These are phyloP conservation scores for Hyphopichia pseudoburtonii DNA, from an alignment of 1,139 yeast species.

Conservation along the genomic window DNA sequence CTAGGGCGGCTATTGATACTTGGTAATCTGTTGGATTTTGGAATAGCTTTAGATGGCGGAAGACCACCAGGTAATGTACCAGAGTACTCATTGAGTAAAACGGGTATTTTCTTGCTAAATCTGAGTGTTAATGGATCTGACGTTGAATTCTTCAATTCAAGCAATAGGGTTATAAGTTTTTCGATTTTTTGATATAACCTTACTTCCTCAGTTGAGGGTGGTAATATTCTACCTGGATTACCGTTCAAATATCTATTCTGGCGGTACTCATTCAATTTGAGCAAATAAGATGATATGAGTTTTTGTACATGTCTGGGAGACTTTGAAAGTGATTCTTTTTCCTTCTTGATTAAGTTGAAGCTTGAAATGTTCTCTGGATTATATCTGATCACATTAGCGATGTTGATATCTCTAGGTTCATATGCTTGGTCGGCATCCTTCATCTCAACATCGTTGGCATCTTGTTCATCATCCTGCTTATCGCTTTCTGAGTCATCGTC, in stretches of 20 bases:
- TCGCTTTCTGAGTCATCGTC: constrained; percentile 8
- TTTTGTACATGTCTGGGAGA: constrained; percentile 41
- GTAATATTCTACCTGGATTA: constrained; percentile 26
- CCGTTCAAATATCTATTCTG: constrained; percentile 50
- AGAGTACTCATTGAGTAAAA: constrained; percentile 67
- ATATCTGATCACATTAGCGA: constrained; percentile 37
- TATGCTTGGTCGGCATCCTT: constrained; percentile 6
- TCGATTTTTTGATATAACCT: constrained; percentile 43
- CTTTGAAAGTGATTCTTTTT: constrained; percentile 21
- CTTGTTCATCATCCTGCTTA: constrained; percentile 9
- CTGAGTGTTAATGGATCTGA: constrained; percentile 32
- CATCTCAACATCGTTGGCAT: constrained; percentile 3
- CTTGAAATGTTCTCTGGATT: constrained; percentile 32
- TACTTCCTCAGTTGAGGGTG: constrained; percentile 31
- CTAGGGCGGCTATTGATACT: constrained; percentile 37
- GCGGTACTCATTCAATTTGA: constrained; percentile 64
- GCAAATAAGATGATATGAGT: constrained; percentile 55
- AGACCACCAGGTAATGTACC: constrained; percentile 76
- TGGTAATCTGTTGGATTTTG: constrained; percentile 34
- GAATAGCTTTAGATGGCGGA: constrained; percentile 18
- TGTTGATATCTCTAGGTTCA: constrained; percentile 21
- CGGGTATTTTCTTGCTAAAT: constrained; percentile 56
- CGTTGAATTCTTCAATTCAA: constrained; percentile 26
- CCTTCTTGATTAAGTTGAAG: constrained; percentile 27
- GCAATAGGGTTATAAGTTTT: constrained; percentile 30